phyloP scores from a whole-genome alignment of 176 grass and related monocot species.

The Luzula sylvatica region DNA sequence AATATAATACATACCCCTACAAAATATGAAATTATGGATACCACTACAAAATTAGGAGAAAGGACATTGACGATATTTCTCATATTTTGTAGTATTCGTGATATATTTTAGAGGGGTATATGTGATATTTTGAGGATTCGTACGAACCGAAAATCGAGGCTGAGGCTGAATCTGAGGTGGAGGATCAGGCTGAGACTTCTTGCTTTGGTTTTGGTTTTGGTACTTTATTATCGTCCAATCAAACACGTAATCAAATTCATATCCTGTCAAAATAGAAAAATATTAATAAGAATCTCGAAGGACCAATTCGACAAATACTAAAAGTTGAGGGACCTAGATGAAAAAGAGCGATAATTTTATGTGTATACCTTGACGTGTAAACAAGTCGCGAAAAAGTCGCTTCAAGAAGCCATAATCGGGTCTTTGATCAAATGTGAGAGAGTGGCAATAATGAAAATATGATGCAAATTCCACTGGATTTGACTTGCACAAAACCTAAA shows the following conservation, averaged over 20 bases:
- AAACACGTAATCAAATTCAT: slow-evolving; percentile 90
- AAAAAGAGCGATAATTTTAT: neutral
- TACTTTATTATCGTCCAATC: slow-evolving; percentile 91
- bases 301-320: neutral
- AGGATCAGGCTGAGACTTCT: slow-evolving; percentile 7
- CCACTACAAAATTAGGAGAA: too few species aligned
- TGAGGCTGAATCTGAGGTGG: slow-evolving; percentile 22
- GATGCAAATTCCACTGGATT: slow-evolving; percentile 84
- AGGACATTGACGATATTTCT: too few species aligned
- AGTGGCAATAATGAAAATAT: slow-evolving; percentile 96
- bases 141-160: slow-evolving; percentile 37
- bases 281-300: neutral
- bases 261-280: slow-evolving; percentile 44
- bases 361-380: slow-evolving; percentile 60
- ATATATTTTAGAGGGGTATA: too few species aligned
- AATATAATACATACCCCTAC: too few species aligned
- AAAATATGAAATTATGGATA: too few species aligned
- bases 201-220: slow-evolving; percentile 33
- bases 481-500: slow-evolving; percentile 82
- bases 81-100: too few species aligned
- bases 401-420: slow-evolving; percentile 92
- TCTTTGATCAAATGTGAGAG: slow-evolving; percentile 89
- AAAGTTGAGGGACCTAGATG: neutral
- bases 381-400: slow-evolving; percentile 82
- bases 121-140: too few species aligned